Base-by-base conservation (phyloP, 352 stramenopile genomes). In the Pythium aquatile region DNA sequence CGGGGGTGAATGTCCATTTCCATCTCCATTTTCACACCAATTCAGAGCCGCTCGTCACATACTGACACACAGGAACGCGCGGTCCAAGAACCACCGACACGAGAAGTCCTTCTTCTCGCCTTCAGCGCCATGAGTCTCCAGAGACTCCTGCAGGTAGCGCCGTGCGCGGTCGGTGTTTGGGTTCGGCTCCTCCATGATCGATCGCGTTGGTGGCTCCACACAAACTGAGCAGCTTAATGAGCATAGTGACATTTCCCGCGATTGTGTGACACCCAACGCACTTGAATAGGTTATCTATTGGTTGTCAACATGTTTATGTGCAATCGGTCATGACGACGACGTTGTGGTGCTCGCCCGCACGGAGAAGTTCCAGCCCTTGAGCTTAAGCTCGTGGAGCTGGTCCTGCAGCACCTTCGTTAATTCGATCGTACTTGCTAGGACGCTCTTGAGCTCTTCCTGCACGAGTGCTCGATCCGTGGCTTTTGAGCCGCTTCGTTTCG, bases 1-100 rank as follows among this genome's bases (percentile, higher is more conserved):
- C 54, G 39, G 7, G 11, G 53, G 10, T 16, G 32, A 9, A 35
- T 9, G 32, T 55, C 17, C 17, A 47, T 47, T 17, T 24, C 11
- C n/a, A 35, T 9, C 0, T 55, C 17, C 17, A 47, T 47, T 17
- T 24, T 26, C n/a, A 51, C 20, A 24, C 24, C 7, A 28, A 28
- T 14, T 8, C n/a, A 24, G 2, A 17, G 44, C 44, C 10, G 16
- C 17, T 28, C 35, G 14, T 14, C 33, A 91, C 85, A 73, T 88
- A 94, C 85, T 93, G 72, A 90, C 82, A 66, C 85, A 94, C 51
- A 79, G 83, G 75, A 94, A 94, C 10, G 85, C 81, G 35, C 79
- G 80, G 58, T 94, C 83, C 1, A 94, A 61, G 63, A 92, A 91
- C 79, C 82, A 91, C n/a, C 72, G 63, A 66, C 85, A 94, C 13